A percentile compares a stretch with the other conserved stretches of the same genome.
These are phyloP conservation scores for Vaccinium myrtillus DNA, from an alignment of 148 eudicot species.

Conservation along the genomic window DNA sequence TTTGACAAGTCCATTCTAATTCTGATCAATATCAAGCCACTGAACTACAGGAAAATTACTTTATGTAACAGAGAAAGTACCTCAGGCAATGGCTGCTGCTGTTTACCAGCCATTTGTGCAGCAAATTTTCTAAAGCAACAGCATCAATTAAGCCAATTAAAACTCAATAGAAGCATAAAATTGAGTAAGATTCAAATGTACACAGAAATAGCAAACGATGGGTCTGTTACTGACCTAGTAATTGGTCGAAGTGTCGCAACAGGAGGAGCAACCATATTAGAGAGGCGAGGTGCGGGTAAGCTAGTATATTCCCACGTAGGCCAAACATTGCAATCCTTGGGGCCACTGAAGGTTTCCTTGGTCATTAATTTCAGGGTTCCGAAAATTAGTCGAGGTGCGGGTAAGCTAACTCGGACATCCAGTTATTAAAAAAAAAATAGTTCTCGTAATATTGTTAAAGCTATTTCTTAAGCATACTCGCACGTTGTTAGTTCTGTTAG, in stretches of 20 bases:
- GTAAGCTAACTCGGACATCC: too few species aligned
- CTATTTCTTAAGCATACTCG: too few species aligned
- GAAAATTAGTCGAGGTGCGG: too few species aligned
- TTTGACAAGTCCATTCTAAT: conserved; percentile 2
- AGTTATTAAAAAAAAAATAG: too few species aligned
- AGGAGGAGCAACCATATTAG: conserved; percentile 29
- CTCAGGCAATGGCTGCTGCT: conserved; percentile 38
- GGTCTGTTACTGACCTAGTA: conserved; percentile 48
- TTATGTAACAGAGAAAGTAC: conserved; percentile 29
- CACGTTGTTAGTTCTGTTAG: too few species aligned
- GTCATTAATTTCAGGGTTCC: too few species aligned
- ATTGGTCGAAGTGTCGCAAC: conserved; percentile 53
- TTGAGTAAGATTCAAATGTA: background rate
- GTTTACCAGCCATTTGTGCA: conserved; percentile 43
- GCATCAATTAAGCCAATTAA: background rate
- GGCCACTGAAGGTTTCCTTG: too few species aligned
- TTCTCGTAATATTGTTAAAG: too few species aligned
- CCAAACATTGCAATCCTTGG: too few species aligned
- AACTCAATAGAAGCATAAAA: background rate
- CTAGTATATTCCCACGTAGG: background rate
- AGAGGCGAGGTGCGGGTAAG: too few species aligned
- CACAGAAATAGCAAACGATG: background rate
- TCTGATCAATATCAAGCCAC: background rate
- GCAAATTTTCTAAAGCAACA: conserved; percentile 58
- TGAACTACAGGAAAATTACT: background rate